These are phyloP conservation scores for Monosporascus ibericus DNA, from an alignment of 2,329 filamentous ascomycete species.

Conservation along the genomic window DNA sequence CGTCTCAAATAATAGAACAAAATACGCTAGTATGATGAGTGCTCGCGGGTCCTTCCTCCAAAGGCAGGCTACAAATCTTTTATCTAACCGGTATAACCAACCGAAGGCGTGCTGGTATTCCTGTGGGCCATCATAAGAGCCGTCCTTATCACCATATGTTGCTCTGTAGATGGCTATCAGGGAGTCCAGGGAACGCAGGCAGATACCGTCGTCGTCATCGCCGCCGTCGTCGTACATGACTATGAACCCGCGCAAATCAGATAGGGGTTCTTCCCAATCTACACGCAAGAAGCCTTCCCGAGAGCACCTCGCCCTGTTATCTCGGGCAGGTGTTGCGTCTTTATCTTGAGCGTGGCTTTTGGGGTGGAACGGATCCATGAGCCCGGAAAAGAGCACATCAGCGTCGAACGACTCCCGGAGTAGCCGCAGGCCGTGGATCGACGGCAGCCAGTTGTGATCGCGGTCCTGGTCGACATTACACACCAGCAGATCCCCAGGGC, in stretches of 20 bases:
- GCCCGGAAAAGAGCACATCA: conserved; percentile 4
- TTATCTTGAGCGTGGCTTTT: background rate
- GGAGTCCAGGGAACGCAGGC: background rate
- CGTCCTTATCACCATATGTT: conserved; percentile 8
- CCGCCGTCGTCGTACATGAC: background rate
- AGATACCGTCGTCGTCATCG: background rate
- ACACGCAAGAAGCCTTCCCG: background rate
- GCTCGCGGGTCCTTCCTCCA: conserved; percentile 21
- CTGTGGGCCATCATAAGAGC: conserved; percentile 10
- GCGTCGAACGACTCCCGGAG: conserved; percentile 1
- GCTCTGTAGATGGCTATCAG: conserved; percentile 1
- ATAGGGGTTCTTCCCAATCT: background rate
- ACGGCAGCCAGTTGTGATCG: background rate
- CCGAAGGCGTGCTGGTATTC: conserved; percentile 17
- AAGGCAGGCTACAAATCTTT: conserved; percentile 20
- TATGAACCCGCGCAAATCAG: background rate
- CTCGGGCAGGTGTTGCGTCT: background rate
- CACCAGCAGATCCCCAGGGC: conserved; percentile 22
- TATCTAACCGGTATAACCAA: conserved; percentile 23
- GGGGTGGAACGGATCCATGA: background rate
- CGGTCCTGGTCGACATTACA: conserved; percentile 14
- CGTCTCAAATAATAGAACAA: conserved; percentile 1
- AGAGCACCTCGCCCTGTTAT: background rate
- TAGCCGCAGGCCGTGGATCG: conserved; percentile 5
- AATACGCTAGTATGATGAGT: conserved; percentile 8